phyloP scores from a whole-genome alignment of 148 eudicot genomes.

The Cornus florida region DNA sequence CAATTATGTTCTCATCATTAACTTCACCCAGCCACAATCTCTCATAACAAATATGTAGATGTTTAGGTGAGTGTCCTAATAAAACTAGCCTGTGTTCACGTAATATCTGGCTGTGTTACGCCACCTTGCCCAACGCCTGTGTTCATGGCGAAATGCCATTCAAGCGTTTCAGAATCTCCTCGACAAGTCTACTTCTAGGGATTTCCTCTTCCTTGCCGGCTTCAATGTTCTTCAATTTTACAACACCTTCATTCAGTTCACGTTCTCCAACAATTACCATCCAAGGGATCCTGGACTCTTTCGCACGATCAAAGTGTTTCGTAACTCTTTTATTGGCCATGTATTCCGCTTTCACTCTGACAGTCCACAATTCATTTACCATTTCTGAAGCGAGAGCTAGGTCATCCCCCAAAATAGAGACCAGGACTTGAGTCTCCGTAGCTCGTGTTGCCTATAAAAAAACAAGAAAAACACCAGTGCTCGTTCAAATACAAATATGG shows the following conservation, averaged over 20 bases:
- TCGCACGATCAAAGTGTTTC: conserved; percentile 81
- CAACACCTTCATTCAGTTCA: conserved; percentile 62
- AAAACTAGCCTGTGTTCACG: no score
- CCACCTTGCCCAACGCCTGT: not conserved
- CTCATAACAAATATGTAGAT: no score
- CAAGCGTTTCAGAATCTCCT: conserved; percentile 48
- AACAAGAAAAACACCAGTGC: not conserved
- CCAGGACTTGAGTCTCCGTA: conserved; percentile 85
- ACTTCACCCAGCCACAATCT: no score
- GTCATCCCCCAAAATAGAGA: conserved; percentile 72
- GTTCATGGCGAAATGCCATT: conserved; percentile 23
- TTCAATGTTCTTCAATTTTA: conserved; percentile 61
- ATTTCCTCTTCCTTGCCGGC: conserved; percentile 47
- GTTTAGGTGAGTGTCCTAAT: no score
- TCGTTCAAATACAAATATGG: not conserved
- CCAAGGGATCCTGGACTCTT: conserved; percentile 66
- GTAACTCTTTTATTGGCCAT: conserved; percentile 46
- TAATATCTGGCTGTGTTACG: not conserved
- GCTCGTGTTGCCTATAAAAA: conserved; percentile 67
- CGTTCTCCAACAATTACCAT: conserved; percentile 78
- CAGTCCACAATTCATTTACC: conserved; percentile 71
- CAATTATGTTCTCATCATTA: no score
- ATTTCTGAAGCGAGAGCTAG: conserved; percentile 62
- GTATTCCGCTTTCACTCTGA: conserved; percentile 68
- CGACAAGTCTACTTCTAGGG: conserved; percentile 49